Conservation (phyloP, 78 protist species). For the Diacronema lutheri region DNA sequence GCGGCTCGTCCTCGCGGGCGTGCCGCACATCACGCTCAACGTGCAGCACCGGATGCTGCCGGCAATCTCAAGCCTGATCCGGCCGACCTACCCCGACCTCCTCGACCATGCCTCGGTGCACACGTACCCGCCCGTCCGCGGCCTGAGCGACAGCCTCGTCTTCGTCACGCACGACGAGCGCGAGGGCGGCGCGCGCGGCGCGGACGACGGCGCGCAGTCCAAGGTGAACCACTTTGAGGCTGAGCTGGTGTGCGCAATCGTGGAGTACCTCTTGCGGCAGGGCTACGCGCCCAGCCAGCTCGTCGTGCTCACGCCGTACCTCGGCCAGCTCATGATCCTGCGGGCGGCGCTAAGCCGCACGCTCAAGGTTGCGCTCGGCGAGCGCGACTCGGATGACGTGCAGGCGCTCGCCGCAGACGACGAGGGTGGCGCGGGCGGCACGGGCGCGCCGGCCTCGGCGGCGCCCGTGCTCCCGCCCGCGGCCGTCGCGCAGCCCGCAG, state of each 20-base stretch:
- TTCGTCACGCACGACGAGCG: conserved; percentile 12
- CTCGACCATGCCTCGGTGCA: neutral
- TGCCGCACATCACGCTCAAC: neutral
- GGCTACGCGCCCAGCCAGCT: neutral
- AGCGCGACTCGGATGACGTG: neutral
- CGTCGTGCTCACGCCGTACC: conserved; percentile 29
- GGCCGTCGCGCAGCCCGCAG: too few relatives aligned
- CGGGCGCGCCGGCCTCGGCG: too few relatives aligned
- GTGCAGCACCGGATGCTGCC: conserved; percentile 56
- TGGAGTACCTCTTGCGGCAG: conserved; percentile 8
- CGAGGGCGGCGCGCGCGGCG: neutral
- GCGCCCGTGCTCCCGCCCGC: too few relatives aligned
- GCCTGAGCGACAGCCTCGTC: conserved; percentile 2
- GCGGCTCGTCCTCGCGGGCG: conserved; percentile 23
- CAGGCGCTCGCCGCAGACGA: neutral
- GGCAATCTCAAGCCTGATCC: conserved; percentile 3
- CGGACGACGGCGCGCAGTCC: neutral
- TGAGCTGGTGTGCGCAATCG: neutral
- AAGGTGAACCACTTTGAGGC: neutral
- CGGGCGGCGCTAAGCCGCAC: too few relatives aligned
- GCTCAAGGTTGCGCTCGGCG: neutral
- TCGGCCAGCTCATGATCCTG: neutral
- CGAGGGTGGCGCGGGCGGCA: too few relatives aligned
- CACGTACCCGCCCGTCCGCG: neutral
- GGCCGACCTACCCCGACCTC: conserved; percentile 41